These are phyloP conservation scores for Lachancea sp. DNA, from an alignment of 805 yeast genomes.

Conservation along the genomic window DNA sequence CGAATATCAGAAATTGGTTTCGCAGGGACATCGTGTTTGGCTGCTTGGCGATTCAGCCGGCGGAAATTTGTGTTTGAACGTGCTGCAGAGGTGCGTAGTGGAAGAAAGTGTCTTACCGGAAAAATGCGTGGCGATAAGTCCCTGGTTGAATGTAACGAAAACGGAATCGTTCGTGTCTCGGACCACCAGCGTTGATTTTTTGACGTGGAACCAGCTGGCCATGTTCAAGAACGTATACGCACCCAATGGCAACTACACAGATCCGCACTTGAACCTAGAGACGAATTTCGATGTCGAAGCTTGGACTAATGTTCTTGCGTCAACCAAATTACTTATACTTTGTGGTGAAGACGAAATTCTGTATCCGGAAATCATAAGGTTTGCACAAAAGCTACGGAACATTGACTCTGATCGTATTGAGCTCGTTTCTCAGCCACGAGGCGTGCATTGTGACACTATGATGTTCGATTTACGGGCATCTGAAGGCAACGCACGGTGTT, in stretches of 20 bases:
- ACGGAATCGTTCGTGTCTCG: slow-evolving; percentile 4
- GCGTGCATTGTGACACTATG: slow-evolving; percentile 6
- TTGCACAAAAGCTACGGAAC: slow-evolving; percentile 1
- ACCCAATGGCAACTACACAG: slow-evolving; percentile 6
- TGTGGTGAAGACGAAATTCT: slow-evolving; percentile 24
- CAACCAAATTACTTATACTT: slow-evolving; percentile 12
- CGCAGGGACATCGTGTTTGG: slow-evolving; percentile 11
- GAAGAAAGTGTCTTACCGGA: slow-evolving; percentile 11
- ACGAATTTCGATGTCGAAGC: slow-evolving; percentile 11
- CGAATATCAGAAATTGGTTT: slow-evolving; percentile 7
- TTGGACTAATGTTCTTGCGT: slow-evolving; percentile 15
- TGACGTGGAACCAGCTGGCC: slow-evolving; percentile 11
- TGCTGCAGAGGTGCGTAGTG: slow-evolving; percentile 12
- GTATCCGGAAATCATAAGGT: slow-evolving; percentile 13
- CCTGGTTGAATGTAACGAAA: slow-evolving; percentile 25
- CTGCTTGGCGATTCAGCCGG: slow-evolving; percentile 29
- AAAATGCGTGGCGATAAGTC: slow-evolving; percentile 21
- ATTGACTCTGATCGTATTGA: background rate
- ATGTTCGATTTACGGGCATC: slow-evolving; percentile 2
- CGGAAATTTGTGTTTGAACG: slow-evolving; percentile 18
- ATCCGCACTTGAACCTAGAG: slow-evolving; percentile 18
- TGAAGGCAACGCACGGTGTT: background rate
- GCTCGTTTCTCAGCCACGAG: slow-evolving; percentile 1
- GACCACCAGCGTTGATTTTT: slow-evolving; percentile 10
- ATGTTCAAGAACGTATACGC: slow-evolving; percentile 9